Evolutionary conservation across 306 rosid species (phyloP), one percentile per base, ranked within the genome.

Genomic region (Medicago truncatula): DNA sequence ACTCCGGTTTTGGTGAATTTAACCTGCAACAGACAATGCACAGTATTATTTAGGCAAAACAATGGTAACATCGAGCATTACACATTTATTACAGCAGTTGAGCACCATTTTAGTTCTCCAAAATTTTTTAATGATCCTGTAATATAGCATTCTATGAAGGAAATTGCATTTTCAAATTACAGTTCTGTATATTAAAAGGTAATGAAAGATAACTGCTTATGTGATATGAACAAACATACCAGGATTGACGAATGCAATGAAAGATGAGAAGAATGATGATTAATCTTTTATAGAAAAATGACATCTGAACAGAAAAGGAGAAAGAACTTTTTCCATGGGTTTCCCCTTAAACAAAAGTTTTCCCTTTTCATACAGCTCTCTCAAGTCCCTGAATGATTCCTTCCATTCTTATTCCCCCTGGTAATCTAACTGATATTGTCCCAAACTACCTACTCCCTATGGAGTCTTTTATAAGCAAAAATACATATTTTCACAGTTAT

Each of bases 1-100:
- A 77, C 75, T 75, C 97, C 98, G 2, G 76, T 57, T 82, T 80
- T 85, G 2, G 76, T 83, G 84, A 94, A 86, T 46, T 86, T 68
- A 74, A 94, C 76, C 97, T 94, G 87, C 76, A 63, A 65, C 66
- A 64, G 41, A 76, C 59, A 72, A 41, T 66, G 63, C 78, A 74
- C 71, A 23, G 40, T 70, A 15, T 78, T 70, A 74, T 34, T 34
- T 18, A 73, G 41, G 28, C 69, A 82, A 63, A 59, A 65, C 23
- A 31, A 58, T 14, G 3, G 56, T 36, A 54, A 40, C 40, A 17
- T 66, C 9, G 63, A 31, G 21, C 14, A 58, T 46, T 10, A 17
- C 34, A 18, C 62, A 53, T 56, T 20, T 36, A 53, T 12, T 38
- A 61, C n/a, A 9, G 5, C 52, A 74, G 53, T 17, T 54, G 44